These are phyloP conservation scores for Tolypocladium cylindrosporum DNA, from an alignment of 2,329 filamentous ascomycete species.

Conservation along the genomic window DNA sequence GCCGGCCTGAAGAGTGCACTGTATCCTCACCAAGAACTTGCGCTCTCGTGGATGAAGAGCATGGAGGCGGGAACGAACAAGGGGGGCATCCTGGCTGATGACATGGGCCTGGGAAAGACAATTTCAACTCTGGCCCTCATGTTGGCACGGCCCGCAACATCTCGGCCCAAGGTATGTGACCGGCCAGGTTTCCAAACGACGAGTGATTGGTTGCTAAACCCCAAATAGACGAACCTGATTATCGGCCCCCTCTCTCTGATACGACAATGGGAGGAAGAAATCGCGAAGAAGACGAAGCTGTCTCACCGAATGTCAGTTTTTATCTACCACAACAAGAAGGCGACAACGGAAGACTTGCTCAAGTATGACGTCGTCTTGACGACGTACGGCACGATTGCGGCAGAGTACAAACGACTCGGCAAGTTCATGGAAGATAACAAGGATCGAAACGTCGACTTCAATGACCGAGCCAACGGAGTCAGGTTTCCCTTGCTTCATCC, in stretches of 20 bases:
- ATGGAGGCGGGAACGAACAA: constrained; percentile 69
- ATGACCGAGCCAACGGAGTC: constrained; percentile 22
- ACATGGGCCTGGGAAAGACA: constrained; percentile 90
- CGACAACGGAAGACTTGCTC: constrained; percentile 48
- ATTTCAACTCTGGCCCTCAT: constrained; percentile 76
- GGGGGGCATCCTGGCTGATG: constrained; percentile 85
- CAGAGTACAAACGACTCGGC: constrained; percentile 52
- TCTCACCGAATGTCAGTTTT: constrained; percentile 52
- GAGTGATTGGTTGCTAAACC: constrained; percentile 13
- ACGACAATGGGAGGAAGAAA: constrained; percentile 77
- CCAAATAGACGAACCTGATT: constrained; percentile 64
- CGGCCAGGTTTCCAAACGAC: not conserved
- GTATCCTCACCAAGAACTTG: constrained; percentile 76
- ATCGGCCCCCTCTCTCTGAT: constrained; percentile 72
- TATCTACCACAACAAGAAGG: constrained; percentile 61
- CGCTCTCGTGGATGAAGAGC: constrained; percentile 73
- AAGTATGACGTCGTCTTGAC: constrained; percentile 73
- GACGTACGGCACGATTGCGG: constrained; percentile 67
- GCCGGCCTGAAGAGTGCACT: constrained; percentile 56
- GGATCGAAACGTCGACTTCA: constrained; percentile 25
- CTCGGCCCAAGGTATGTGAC: constrained; percentile 20
- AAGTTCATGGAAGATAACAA: constrained; percentile 39
- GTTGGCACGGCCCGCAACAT: constrained; percentile 51
- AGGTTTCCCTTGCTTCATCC: constrained; percentile 51
- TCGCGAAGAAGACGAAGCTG: constrained; percentile 55